Base-by-base conservation (phyloP, 345 rosid species). In the Brassica juncea region DNA sequence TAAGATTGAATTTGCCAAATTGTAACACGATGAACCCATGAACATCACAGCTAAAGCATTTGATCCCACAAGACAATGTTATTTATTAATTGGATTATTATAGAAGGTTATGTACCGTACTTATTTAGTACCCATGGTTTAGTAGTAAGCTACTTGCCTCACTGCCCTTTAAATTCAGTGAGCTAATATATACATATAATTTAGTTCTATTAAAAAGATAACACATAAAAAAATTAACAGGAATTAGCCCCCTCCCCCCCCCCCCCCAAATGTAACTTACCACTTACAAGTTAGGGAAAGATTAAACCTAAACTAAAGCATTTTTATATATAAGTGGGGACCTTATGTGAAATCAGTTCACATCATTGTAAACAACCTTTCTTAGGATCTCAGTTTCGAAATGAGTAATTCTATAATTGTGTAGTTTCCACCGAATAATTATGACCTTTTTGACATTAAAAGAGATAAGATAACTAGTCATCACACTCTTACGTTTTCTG, bases 371-470 rank as follows among this genome's bases (percentile, higher is more conserved):
- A 25, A 69, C 66, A 15, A 55, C 49, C 15, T 3, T 61, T 9
- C 66, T 15, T 10, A 31, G 73, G 31, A 72, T 79, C 49, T 78
- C 8, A n/a, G 73, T 67, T 69, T 52, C 19, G 65, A 54, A 63
- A 74, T 74, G 67, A 54, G 75, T 30, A 80, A 69, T 68, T 68
- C 44, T 74, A 63, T 75, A 63, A 70, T 63, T 70, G 61, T 74
- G 70, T 75, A 28, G 44, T 70, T 70, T 80, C 80, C 80, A 80
- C 83, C 83, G 75, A 81, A 81, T 81, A 81, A 81, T 81, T 70
- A 81, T 75, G 77, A 81, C 83, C 77, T 81, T 81, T 81, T 70
- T 81, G 83, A 81, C 80, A 65, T 75, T 80, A 80, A 80, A 80
- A 80, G 68, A 19, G 19, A 19, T 19, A 19, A 65, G 71, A 69